Base-by-base conservation (phyloP, 305 asterid genomes). In the Rubia peregrina region DNA sequence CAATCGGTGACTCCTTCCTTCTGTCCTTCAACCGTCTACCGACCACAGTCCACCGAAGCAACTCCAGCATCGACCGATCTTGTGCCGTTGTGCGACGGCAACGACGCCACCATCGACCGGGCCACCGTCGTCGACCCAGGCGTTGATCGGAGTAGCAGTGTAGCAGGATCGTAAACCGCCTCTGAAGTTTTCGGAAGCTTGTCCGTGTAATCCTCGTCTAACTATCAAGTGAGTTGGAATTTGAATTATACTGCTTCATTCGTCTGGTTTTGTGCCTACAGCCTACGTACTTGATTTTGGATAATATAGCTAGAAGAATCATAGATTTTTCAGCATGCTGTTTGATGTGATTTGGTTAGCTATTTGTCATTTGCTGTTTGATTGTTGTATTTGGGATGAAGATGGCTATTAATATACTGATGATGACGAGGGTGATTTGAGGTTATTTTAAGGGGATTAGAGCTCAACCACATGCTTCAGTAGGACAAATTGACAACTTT, bases 71-170 rank as follows among this genome's bases (percentile, higher is more conserved):
- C 26, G 26, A 24, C 26, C 26, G 26, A 24, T 24, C 26, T 24
- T 24, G 26, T 24, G 26, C 26, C 26, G 26, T 24, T 24, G 26
- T 24, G 26, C 26, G 26, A 24, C 26, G 26, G 26, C 26, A 24
- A 1, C 26, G 26, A 24, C 26, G 26, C 26, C 26, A 24, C 26
- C 26, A 24, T 24, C 26, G 26, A n/a, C 68, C 43, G 22, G 49
- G 12, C 3, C 11, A 22, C 14, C 46, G 22, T 4, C 44, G 38
- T 33, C 44, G 30, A 33, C 57, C 14, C 57, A 17, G 67, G 59
- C 63, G 17, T 17, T 46, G 71, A 8, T 63, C 62, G 21, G 63
- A 68, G 61, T 38, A 53, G 64, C 64, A n/a, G 72, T n/a, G n/a
- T n/a, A n/a, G n/a, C n/a, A n/a, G n/a, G 48, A 17, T 30, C 16